Percentiles rank a stretch among this genome's conserved stretches.
Evolutionary conservation across 352 stramenopile species (phyloP).

Genomic region (Pseudoperonospora humuli): DNA sequence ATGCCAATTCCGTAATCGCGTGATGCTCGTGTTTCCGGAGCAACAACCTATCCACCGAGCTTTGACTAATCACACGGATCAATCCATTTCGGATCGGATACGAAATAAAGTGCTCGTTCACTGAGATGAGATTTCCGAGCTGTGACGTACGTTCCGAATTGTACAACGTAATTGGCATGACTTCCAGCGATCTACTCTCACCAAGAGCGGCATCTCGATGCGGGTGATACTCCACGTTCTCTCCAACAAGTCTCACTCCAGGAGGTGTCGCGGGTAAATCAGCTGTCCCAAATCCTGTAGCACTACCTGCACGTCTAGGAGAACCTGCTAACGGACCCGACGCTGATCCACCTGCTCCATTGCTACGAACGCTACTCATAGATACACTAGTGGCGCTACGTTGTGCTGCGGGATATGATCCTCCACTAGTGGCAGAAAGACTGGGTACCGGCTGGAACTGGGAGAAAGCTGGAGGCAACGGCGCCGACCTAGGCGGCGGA

Average conservation of each 20-base stretch:
- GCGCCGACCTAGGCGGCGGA: conserved; percentile 18
- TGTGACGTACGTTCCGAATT: conserved; percentile 66
- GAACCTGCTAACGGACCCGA: conserved; percentile 38
- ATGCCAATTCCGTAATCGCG: conserved; percentile 60
- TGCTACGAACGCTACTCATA: conserved; percentile 31
- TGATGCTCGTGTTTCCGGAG: conserved; percentile 73
- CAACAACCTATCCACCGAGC: conserved; percentile 61
- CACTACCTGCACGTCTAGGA: conserved; percentile 24
- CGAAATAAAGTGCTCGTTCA: conserved; percentile 82
- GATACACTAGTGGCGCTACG: conserved; percentile 29
- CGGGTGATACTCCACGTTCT: conserved; percentile 46
- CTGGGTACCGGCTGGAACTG: conserved; percentile 35
- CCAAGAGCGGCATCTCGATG: conserved; percentile 27
- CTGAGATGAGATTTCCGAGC: conserved; percentile 64
- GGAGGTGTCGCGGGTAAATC: conserved; percentile 23
- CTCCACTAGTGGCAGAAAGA: conserved; percentile 21
- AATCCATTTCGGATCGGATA: conserved; percentile 81
- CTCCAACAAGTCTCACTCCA: conserved; percentile 38
- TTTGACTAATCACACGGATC: conserved; percentile 80
- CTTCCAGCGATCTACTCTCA: conserved; percentile 62
- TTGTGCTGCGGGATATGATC: conserved; percentile 28
- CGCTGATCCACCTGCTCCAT: conserved; percentile 28
- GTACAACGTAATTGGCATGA: conserved; percentile 80
- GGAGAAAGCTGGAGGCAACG: conserved; percentile 22
- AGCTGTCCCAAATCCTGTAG: conserved; percentile 14